These are phyloP conservation scores for Clavispora asparagi DNA, from an alignment of 805 yeast species.

Conservation along the genomic window DNA sequence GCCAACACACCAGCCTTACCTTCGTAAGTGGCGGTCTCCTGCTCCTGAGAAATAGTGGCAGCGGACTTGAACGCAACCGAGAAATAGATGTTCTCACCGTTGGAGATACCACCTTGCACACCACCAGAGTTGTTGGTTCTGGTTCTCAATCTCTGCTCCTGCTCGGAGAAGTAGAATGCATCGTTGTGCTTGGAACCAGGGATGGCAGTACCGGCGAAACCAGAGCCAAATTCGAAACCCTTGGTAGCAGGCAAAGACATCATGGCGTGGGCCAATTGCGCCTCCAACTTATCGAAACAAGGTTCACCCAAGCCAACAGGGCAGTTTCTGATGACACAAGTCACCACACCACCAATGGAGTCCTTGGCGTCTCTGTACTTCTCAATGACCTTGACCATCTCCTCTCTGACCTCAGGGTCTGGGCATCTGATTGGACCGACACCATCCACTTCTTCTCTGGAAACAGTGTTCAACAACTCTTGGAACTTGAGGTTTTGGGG, in stretches of 20 bases:
- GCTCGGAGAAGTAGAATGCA: slow-evolving; percentile 62
- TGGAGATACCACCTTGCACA: slow-evolving; percentile 95
- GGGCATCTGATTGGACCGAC: slow-evolving; percentile 95
- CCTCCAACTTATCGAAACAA: slow-evolving; percentile 94
- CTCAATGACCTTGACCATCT: slow-evolving; percentile 85
- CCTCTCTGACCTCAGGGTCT: slow-evolving; percentile 59
- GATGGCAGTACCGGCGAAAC: slow-evolving; percentile 82
- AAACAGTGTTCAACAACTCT: slow-evolving; percentile 63
- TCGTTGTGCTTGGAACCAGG: slow-evolving; percentile 96
- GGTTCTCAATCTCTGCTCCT: slow-evolving; percentile 67
- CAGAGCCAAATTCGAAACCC: slow-evolving; percentile 97
- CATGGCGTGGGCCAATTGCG: slow-evolving; percentile 95
- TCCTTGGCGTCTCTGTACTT: slow-evolving; percentile 80
- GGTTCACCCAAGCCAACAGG: slow-evolving; percentile 99
- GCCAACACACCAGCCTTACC: slow-evolving; percentile 85
- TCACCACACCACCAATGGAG: slow-evolving; percentile 96
- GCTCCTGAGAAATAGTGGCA: slow-evolving; percentile 94
- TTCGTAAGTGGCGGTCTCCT: slow-evolving; percentile 80
- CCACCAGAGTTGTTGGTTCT: slow-evolving; percentile 93
- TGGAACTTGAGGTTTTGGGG: slow-evolving; percentile 61
- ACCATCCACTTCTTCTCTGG: slow-evolving; percentile 84
- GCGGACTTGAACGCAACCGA: slow-evolving; percentile 97
- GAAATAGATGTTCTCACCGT: slow-evolving; percentile 93
- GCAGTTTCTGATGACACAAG: slow-evolving; percentile 91
- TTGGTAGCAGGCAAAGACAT: slow-evolving; percentile 95